Evolutionary conservation across 1,139 yeast species (phyloP).

Genomic region (Tardiomyces depauwii): DNA sequence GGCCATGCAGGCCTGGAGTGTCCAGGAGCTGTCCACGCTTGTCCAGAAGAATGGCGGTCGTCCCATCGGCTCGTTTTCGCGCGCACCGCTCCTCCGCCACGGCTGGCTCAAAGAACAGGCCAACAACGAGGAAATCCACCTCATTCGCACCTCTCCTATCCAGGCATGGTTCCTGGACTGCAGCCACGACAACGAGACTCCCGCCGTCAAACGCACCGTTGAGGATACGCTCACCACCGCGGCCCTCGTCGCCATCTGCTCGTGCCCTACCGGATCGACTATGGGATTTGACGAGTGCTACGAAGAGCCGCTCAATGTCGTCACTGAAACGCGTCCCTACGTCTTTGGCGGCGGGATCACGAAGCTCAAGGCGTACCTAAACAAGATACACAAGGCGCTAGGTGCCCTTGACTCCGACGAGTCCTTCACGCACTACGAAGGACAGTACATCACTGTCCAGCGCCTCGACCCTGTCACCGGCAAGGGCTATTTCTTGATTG

Average conservation of each 20-base stretch:
- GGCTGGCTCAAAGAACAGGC: neutral
- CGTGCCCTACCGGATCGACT: constrained; percentile 90
- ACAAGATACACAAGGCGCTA: constrained; percentile 52
- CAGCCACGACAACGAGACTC: constrained; percentile 91
- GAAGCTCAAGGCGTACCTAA: constrained; percentile 48
- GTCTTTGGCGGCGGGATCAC: constrained; percentile 62
- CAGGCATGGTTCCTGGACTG: constrained; percentile 97
- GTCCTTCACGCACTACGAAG: constrained; percentile 91
- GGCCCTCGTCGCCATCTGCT: constrained; percentile 85
- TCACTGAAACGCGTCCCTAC: constrained; percentile 62
- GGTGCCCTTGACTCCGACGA: constrained; percentile 68
- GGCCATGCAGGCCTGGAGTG: constrained; percentile 95
- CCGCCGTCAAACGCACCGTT: constrained; percentile 78
- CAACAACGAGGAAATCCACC: constrained; percentile 21
- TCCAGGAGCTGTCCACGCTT: constrained; percentile 72
- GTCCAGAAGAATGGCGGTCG: constrained; percentile 91
- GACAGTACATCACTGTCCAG: constrained; percentile 84
- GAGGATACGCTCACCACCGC: constrained; percentile 94
- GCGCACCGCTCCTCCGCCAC: constrained; percentile 1
- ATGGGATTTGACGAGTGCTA: constrained; percentile 91
- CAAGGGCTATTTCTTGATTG: constrained; percentile 78
- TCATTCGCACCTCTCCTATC: constrained; percentile 57
- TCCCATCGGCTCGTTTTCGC: constrained; percentile 76
- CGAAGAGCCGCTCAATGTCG: constrained; percentile 72
- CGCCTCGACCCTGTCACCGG: constrained; percentile 78